Evolutionary conservation across 345 rosid genomes (phyloP).

Genomic region (Eucalyptus grandis): DNA sequence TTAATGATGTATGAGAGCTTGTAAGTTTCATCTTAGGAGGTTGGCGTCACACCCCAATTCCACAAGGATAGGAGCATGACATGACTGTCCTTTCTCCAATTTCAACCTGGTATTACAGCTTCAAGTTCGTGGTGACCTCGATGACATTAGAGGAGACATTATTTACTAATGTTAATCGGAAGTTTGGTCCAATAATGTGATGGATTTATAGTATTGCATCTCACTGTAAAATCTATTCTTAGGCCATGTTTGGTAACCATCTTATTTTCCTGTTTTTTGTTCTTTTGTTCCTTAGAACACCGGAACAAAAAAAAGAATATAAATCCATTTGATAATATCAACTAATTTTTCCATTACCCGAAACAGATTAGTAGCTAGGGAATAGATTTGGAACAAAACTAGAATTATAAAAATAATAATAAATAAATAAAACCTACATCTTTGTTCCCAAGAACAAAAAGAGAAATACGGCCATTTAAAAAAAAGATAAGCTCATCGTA

Average conservation of each 20-base stretch:
- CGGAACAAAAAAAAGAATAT: too few species aligned
- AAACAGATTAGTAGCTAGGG: rapidly evolving
- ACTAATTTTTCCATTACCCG: not conserved
- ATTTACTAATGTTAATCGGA: not conserved
- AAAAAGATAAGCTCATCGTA: not conserved
- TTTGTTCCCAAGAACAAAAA: too few species aligned
- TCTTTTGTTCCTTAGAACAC: too few species aligned
- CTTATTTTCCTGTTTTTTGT: too few species aligned
- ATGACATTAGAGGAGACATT: not conserved
- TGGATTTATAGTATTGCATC: not conserved
- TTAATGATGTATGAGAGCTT: too few species aligned
- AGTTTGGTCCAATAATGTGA: not conserved
- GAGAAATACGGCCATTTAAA: not conserved
- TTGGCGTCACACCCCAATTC: too few species aligned
- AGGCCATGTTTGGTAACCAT: not conserved
- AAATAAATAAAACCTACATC: not conserved
- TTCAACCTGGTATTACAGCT: too few species aligned
- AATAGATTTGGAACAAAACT: not conserved
- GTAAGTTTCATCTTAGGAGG: too few species aligned
- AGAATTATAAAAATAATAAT: too few species aligned
- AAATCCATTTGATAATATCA: too few species aligned
- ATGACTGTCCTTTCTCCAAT: too few species aligned
- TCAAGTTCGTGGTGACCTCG: not conserved
- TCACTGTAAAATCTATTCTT: not conserved
- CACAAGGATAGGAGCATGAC: too few species aligned